Evolutionary conservation across 257 asterid species (phyloP), one percentile per base, ranked within the genome.

Genomic region (Fraxinus pennsylvanica): DNA sequence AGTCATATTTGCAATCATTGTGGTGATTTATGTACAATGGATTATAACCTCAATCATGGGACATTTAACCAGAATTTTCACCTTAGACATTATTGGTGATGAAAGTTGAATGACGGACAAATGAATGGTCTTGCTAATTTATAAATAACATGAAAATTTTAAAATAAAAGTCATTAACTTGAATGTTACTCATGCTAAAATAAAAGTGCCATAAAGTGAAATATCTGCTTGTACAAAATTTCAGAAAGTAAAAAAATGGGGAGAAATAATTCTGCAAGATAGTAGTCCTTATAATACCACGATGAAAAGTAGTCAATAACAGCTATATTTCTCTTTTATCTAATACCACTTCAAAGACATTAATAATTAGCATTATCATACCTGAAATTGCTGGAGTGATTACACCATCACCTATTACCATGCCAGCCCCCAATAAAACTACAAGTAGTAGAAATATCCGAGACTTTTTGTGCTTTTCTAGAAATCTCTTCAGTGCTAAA

Each of bases 341-440:
- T 1, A 7, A 30, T 13, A 69, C 50, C 30, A 75, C 41, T 50
- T 72, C 74, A 80, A 47, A 15, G 21, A 47, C 59, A 47, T 47
- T 1, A 14, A 47, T 14, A 15, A 13, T 47, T 43, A 12, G 52
- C 63, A 52, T 52, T 52, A 74, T 57, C 77, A 76, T 86, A 90
- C 98, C 98, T 61, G 96, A 89, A 72, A 89, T 90, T 32, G 97
- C 96, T 38, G 98, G 97, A 67, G 96, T 92, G 74, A 92, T 66
- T 52, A 89, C 92, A 63, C 97, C 97, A 78, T 90, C 97, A 22
- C 98, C 97, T 35, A 94, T 88, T 10, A 90, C 93, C 98, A 92
- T 94, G 76, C 94, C 92, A 85, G 98, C 95, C 36, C 98, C 98
- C 52, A 94, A 78, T 54, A 95, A 89, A 80, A 93, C 97, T 15